Conservation (phyloP, 2,329 filamentous ascomycete species). For the Thelonectria blattea region DNA sequence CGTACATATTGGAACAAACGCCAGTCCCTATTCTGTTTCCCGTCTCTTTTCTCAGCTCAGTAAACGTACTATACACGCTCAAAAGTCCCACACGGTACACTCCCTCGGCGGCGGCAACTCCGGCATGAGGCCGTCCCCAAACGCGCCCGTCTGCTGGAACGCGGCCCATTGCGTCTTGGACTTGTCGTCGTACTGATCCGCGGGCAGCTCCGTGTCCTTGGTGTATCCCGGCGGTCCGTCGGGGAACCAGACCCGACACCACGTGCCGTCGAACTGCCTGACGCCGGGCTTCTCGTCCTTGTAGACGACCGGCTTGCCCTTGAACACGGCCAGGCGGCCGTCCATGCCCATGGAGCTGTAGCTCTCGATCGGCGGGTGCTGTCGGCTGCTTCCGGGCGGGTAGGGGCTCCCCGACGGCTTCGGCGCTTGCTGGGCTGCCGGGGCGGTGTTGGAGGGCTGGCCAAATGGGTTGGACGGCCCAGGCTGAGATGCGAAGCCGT, state of each 20-base stretch:
- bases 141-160: constrained; percentile 69
- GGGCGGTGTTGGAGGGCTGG: constrained; percentile 30
- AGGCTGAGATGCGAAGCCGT: constrained; percentile 33
- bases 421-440: constrained; percentile 15
- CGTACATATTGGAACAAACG: constrained; percentile 23
- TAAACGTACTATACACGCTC: constrained; percentile 30
- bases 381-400: constrained; percentile 49
- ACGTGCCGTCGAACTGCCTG: constrained; percentile 58
- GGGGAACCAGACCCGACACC: constrained; percentile 75
- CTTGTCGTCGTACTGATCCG: constrained; percentile 63
- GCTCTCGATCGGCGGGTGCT: constrained; percentile 52
- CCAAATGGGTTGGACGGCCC: constrained; percentile 34
- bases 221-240: constrained; percentile 70
- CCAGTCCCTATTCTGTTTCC: constrained; percentile 7
- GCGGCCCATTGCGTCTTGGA: constrained; percentile 68
- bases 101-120: constrained; percentile 78
- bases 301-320: constrained; percentile 68
- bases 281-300: constrained; percentile 55
- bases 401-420: constrained; percentile 47
- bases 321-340: constrained; percentile 62
- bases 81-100: constrained; percentile 78
- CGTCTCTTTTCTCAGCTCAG: background rate
- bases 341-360: constrained; percentile 52
- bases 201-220: constrained; percentile 66
- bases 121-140: constrained; percentile 75